Percentiles rank a stretch among this genome's conserved stretches.
phyloP scores from a whole-genome alignment of 164 flowering plant genomes.

The Magnolia sinica region DNA sequence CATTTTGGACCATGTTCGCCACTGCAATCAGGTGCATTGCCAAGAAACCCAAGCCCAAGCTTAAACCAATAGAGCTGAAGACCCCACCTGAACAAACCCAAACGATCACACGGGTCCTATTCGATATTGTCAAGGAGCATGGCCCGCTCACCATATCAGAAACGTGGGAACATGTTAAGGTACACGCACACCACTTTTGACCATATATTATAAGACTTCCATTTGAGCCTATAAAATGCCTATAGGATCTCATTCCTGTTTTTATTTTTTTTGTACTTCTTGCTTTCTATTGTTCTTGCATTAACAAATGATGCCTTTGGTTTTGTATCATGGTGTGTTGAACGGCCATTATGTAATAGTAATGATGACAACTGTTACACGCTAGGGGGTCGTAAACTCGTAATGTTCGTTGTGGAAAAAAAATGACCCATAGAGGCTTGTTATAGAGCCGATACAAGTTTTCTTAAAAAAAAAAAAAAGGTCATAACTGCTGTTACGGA shows the following conservation, averaged over 20 bases:
- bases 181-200: slow-evolving; percentile 2
- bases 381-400: too few relatives aligned
- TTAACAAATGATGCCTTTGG: too few relatives aligned
- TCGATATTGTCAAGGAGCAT: slow-evolving; percentile 81
- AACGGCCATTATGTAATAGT: too few relatives aligned
- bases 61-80: slow-evolving; percentile 74
- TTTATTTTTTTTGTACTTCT: background rate
- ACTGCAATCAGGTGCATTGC: slow-evolving; percentile 52
- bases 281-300: background rate
- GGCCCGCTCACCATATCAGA: slow-evolving; percentile 84
- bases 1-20: slow-evolving; percentile 39
- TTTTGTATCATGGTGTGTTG: too few relatives aligned
- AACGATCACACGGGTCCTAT: slow-evolving; percentile 70
- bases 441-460: too few relatives aligned
- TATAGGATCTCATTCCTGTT: background rate
- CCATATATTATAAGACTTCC: background rate
- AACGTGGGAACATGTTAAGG: slow-evolving; percentile 82
- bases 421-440: too few relatives aligned
- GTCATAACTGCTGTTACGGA: too few relatives aligned
- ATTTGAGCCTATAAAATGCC: background rate
- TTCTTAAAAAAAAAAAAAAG: too few relatives aligned
- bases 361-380: too few relatives aligned
- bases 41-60: slow-evolving; percentile 75
- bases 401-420: too few relatives aligned
- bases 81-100: slow-evolving; percentile 83